Conservation (phyloP, 2,329 filamentous ascomycete species). For the Sphaerostilbella broomeana region DNA sequence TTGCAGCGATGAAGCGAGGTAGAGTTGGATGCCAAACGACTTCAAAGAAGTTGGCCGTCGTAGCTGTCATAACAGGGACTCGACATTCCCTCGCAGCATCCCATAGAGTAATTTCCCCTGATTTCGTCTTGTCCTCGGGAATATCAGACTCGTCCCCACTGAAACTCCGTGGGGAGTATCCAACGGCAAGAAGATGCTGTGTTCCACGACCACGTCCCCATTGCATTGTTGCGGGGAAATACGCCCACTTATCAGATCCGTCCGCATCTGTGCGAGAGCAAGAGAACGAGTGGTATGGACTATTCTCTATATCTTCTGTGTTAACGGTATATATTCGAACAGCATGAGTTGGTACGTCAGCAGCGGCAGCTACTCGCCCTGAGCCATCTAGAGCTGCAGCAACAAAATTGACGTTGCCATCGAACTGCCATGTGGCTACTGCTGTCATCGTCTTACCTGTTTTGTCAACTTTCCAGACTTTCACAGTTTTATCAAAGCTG, state of each 20-base stretch:
- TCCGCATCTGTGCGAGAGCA: conserved; percentile 33
- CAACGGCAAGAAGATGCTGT: conserved; percentile 50
- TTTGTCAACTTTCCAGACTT: conserved; percentile 45
- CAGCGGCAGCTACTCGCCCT: conserved; percentile 51
- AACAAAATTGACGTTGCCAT: conserved; percentile 57
- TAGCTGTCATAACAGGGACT: conserved; percentile 44
- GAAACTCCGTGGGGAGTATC: conserved; percentile 54
- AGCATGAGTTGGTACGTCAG: conserved; percentile 47
- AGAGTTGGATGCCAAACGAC: conserved; percentile 55
- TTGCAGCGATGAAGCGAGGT: conserved; percentile 50
- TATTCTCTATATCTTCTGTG: conserved; percentile 28
- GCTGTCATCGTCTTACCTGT: conserved; percentile 36
- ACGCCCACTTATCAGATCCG: conserved; percentile 48
- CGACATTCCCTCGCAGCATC: conserved; percentile 39
- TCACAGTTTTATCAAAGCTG: conserved; percentile 56
- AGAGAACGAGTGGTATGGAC: conserved; percentile 34
- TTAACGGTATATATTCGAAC: conserved; percentile 51
- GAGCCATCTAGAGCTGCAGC: conserved; percentile 42
- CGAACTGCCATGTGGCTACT: conserved; percentile 46
- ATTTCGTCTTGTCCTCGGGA: conserved; percentile 49
- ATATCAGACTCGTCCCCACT: conserved; percentile 50
- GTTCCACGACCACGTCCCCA: conserved; percentile 46
- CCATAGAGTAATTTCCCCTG: conserved; percentile 57
- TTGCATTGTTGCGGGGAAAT: conserved; percentile 56
- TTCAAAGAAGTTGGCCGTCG: conserved; percentile 57